phyloP scores from a whole-genome alignment of 208 protist genomes.

The Crithidia bombi region DNA sequence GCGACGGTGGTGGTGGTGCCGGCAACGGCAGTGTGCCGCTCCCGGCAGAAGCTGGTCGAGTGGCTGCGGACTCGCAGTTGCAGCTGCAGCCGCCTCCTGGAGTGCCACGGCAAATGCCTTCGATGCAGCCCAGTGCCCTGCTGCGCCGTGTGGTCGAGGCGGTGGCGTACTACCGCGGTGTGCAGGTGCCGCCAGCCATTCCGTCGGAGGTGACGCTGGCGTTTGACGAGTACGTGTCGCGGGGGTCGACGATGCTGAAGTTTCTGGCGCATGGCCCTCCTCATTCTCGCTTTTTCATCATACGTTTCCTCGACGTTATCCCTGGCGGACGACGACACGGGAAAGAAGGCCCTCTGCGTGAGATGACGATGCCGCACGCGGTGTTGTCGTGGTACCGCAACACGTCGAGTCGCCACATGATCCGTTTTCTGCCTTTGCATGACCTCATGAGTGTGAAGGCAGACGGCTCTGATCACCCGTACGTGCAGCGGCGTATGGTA shows the following conservation, averaged over 20 bases:
- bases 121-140: constrained; percentile 42
- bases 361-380: constrained; percentile 29
- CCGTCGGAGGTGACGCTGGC: constrained; percentile 68
- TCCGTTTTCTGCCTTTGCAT: constrained; percentile 59
- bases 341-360: neutral
- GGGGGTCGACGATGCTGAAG: constrained; percentile 59
- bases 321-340: neutral
- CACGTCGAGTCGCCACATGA: constrained; percentile 49
- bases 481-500: constrained; percentile 49
- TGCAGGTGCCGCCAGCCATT: constrained; percentile 34
- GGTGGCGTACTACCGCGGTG: constrained; percentile 50
- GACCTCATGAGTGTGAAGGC: constrained; percentile 53
- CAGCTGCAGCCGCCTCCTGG: neutral
- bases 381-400: constrained; percentile 60
- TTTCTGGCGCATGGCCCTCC: constrained; percentile 56
- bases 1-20: neutral
- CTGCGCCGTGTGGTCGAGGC: constrained; percentile 49
- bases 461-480: constrained; percentile 47
- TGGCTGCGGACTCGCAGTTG: neutral
- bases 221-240: constrained; percentile 66
- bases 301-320: constrained; percentile 58
- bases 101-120: constrained; percentile 16
- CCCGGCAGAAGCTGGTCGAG: neutral
- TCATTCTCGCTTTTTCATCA: constrained; percentile 63
- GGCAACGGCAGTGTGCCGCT: neutral